Percentiles rank a stretch among this genome's conserved stretches.
Evolutionary conservation across 2,329 filamentous ascomycete genomes (phyloP).

Genomic region (Venturia carpophila): DNA sequence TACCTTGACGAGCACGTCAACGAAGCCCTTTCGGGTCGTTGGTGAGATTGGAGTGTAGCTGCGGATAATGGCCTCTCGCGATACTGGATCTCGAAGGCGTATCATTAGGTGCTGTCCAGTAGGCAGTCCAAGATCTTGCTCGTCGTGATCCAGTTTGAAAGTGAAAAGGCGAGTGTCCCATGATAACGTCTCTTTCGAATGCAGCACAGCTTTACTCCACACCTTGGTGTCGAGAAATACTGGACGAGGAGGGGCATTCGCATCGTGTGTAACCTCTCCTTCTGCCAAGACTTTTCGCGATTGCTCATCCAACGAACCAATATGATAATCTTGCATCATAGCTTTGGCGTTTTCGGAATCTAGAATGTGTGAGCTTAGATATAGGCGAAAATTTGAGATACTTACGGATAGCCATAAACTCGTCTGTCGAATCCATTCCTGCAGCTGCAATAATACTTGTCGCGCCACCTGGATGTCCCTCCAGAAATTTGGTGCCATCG

Average conservation of each 20-base stretch:
- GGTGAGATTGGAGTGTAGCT: slow-evolving; percentile 81
- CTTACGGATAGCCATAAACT: slow-evolving; percentile 87
- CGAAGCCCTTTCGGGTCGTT: slow-evolving; percentile 49
- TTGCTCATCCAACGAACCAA: slow-evolving; percentile 63
- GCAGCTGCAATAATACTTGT: slow-evolving; percentile 76
- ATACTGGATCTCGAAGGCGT: slow-evolving; percentile 64
- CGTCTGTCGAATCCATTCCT: slow-evolving; percentile 75
- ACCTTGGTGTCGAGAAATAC: slow-evolving; percentile 62
- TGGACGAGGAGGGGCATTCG: slow-evolving; percentile 40
- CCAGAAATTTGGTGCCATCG: slow-evolving; percentile 71
- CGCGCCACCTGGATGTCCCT: slow-evolving; percentile 78
- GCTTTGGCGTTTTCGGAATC: slow-evolving; percentile 86
- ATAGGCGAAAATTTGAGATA: slow-evolving; percentile 22
- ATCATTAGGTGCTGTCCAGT: slow-evolving; percentile 84
- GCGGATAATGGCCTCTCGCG: slow-evolving; percentile 66
- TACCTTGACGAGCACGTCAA: slow-evolving; percentile 76
- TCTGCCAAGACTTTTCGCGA: slow-evolving; percentile 49
- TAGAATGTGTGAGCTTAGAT: slow-evolving; percentile 34
- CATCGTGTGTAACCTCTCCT: slow-evolving; percentile 35
- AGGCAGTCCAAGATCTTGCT: slow-evolving; percentile 67
- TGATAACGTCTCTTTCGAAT: slow-evolving; percentile 61
- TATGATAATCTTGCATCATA: slow-evolving; percentile 82
- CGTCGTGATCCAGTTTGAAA: slow-evolving; percentile 65
- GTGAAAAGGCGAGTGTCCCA: slow-evolving; percentile 74
- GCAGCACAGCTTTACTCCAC: slow-evolving; percentile 68